Evolutionary conservation across 345 rosid species (phyloP), one percentile per base, ranked within the genome.

Genomic region (Eucalyptus curtisii): DNA sequence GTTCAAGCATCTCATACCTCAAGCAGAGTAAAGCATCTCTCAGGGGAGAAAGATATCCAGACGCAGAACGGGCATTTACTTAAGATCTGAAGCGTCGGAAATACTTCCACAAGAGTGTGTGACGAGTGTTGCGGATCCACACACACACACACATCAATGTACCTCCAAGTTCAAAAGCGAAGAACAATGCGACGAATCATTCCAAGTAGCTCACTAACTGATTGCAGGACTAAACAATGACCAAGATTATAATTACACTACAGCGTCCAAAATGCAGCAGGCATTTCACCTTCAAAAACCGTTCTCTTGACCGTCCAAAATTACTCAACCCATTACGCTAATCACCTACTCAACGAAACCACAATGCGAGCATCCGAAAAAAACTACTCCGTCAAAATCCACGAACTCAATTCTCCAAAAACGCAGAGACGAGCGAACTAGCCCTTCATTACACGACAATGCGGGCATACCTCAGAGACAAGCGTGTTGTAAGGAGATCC

Each of bases 391-490:
- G 27, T 20, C 82, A 6, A 71, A 19, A 71, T 10, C 80, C 44
- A 33, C 44, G 19, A 37, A 2, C 81, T 71, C 27, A 19, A 71
- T 8, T 4, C 45, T 33, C 45, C 25, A 2, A n/a, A n/a, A n/a
- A n/a, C n/a, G n/a, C n/a, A n/a, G n/a, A n/a, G n/a, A n/a, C n/a
- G n/a, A n/a, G n/a, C n/a, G n/a, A n/a, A n/a, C n/a, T n/a, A n/a
- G n/a, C n/a, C n/a, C n/a, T n/a, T n/a, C n/a, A 20, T 31, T 10
- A 16, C 44, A 68, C 7, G 82, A 76, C 8, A 37, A 76, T 76
- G 82, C 82, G 47, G 47, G 45, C 47, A 55, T 44, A 97, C 98
- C 99, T 97, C 95, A 27, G 96, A 93, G 55, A 97, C 94, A 85
- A 97, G 91, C 25, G 95, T 91, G 79, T 90, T 94, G 92, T 90